phyloP scores from a whole-genome alignment of 2,329 filamentous ascomycete species.

The Penicillium oxalicum region DNA sequence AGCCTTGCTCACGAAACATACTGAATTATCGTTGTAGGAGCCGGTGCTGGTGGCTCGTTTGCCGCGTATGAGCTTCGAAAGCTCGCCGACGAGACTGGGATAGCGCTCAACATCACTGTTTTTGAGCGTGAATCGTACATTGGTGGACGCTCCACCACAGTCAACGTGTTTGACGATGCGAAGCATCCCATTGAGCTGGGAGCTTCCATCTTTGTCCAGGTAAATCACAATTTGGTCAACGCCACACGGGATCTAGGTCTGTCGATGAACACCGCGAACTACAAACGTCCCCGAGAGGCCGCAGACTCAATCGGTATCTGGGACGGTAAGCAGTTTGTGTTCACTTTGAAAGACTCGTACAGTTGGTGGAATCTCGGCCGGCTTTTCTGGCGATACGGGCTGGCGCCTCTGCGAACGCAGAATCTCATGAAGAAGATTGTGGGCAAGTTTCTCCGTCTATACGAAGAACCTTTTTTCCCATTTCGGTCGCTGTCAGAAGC shows the following conservation, averaged over 20 bases:
- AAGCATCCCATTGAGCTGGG: slow-evolving; percentile 73
- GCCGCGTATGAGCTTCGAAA: slow-evolving; percentile 74
- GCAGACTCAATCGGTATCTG: slow-evolving; percentile 66
- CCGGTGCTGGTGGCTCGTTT: slow-evolving; percentile 81
- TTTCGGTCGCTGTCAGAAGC: slow-evolving; percentile 69
- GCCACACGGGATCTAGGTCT: slow-evolving; percentile 69
- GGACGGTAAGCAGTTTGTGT: slow-evolving; percentile 72
- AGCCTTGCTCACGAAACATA: too few relatives aligned
- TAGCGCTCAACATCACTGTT: slow-evolving; percentile 72
- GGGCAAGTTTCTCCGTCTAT: slow-evolving; percentile 69
- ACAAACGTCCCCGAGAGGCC: slow-evolving; percentile 43
- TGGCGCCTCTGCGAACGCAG: slow-evolving; percentile 67
- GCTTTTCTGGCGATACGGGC: slow-evolving; percentile 78
- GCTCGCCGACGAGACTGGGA: slow-evolving; percentile 57
- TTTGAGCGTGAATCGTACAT: slow-evolving; percentile 75
- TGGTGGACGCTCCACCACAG: slow-evolving; percentile 81
- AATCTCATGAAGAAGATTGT: slow-evolving; percentile 66
- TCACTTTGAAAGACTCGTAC: slow-evolving; percentile 55
- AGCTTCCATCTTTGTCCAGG: slow-evolving; percentile 81
- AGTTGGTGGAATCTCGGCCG: slow-evolving; percentile 77
- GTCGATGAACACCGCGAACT: slow-evolving; percentile 43
- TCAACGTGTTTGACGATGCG: slow-evolving; percentile 66
- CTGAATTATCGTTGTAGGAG: slow-evolving; percentile 51
- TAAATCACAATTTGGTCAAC: slow-evolving; percentile 75
- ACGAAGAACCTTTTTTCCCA: slow-evolving; percentile 75